These are phyloP conservation scores for Hypoxylon sp. DNA, from an alignment of 2,329 filamentous ascomycete genomes.

Conservation along the genomic window DNA sequence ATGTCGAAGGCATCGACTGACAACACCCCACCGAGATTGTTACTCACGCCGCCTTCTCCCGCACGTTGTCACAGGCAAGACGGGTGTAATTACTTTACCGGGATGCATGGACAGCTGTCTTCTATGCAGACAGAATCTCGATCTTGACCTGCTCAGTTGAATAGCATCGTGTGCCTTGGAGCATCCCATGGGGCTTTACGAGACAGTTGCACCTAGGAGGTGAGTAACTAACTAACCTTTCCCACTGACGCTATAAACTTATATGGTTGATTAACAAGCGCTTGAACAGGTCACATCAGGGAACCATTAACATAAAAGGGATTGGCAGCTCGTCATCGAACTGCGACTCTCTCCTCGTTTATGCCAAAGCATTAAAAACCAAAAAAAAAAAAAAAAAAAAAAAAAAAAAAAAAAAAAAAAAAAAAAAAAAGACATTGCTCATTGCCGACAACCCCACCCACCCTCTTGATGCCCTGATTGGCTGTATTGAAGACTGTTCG, in stretches of 20 bases:
- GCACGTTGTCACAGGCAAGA: not conserved
- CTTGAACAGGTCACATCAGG: not conserved
- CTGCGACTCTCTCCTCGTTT: too few relatives aligned
- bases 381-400: too few relatives aligned
- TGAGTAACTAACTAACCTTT: not conserved
- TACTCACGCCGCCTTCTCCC: not conserved
- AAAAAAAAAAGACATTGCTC: too few relatives aligned
- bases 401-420: too few relatives aligned
- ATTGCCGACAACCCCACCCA: too few relatives aligned
- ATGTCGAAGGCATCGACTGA: not conserved
- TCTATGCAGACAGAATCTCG: not conserved
- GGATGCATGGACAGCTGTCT: not conserved
- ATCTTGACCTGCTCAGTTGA: not conserved
- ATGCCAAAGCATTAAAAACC: too few relatives aligned
- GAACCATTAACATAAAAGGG: not conserved
- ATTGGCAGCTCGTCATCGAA: too few relatives aligned
- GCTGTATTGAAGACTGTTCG: not conserved
- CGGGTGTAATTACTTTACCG: not conserved
- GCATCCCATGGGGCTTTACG: not conserved
- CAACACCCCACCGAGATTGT: not conserved
- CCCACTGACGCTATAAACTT: not conserved
- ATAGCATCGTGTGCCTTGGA: not conserved
- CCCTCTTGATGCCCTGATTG: too few relatives aligned
- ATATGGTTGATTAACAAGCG: not conserved
- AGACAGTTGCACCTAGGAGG: not conserved